A percentile compares a stretch with the other conserved stretches of the same genome.
Evolutionary conservation across 768 basidiomycete species (phyloP).

Genomic region (Gymnopilus junonius): DNA sequence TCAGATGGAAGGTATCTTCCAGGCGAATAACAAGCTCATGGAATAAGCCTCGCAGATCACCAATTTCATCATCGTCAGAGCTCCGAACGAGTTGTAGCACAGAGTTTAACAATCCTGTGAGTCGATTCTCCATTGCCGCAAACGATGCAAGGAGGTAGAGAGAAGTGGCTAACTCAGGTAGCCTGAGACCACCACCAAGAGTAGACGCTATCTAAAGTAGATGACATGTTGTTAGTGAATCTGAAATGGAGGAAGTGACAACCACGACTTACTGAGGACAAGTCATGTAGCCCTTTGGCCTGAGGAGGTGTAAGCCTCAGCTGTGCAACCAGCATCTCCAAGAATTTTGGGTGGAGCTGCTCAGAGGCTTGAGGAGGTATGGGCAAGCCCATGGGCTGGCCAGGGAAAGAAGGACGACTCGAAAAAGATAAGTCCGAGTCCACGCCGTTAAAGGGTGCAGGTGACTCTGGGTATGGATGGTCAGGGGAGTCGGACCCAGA

Average conservation of each 20-base stretch:
- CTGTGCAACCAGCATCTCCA: too few species aligned
- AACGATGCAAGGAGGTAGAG: neutral
- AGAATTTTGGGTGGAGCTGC: too few species aligned
- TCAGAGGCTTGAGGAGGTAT: too few species aligned
- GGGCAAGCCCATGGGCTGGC: too few species aligned
- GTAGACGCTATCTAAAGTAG: neutral
- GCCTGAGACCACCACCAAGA: neutral
- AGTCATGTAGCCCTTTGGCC: neutral
- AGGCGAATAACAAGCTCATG: slow-evolving; percentile 13
- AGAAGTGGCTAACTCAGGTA: neutral
- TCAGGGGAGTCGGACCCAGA: too few species aligned
- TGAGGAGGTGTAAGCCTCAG: neutral
- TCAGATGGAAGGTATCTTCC: slow-evolving; percentile 10
- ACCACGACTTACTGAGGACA: neutral
- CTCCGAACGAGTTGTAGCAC: neutral
- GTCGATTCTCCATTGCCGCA: neutral
- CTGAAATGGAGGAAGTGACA: neutral
- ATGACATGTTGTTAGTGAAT: neutral
- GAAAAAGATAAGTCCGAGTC: too few species aligned
- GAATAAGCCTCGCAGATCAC: slow-evolving; percentile 3
- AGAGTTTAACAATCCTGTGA: neutral
- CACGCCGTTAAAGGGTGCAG: too few species aligned
- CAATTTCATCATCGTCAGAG: neutral
- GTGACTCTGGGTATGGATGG: too few species aligned
- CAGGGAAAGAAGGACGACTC: too few species aligned